These are phyloP conservation scores for Yamadazyma buinensis DNA, from an alignment of 1,139 yeast genomes.

Conservation along the genomic window DNA sequence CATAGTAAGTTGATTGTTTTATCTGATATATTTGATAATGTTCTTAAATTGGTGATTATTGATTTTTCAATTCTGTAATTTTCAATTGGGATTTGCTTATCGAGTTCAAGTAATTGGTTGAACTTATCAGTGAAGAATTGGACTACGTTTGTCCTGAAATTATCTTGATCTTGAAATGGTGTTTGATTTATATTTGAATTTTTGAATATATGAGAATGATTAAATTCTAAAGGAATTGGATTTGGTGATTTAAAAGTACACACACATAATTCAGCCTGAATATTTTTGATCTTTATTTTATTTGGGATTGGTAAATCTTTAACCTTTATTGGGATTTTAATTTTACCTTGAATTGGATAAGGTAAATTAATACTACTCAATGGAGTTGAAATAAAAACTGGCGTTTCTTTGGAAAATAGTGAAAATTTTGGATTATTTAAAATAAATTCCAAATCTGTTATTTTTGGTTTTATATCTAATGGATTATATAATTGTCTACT, in stretches of 20 bases:
- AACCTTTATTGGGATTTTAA: constrained; percentile 26
- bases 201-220: constrained; percentile 34
- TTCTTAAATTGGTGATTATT: constrained; percentile 29
- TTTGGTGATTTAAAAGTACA: constrained; percentile 29
- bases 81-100: constrained; percentile 20
- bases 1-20: constrained; percentile 20
- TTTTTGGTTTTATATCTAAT: constrained; percentile 5
- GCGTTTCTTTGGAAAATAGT: not conserved
- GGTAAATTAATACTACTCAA: constrained; percentile 21
- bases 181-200: constrained; percentile 11
- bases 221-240: constrained; percentile 39
- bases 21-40: constrained; percentile 25
- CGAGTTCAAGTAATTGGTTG: constrained; percentile 18
- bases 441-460: not conserved
- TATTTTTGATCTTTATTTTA: constrained; percentile 20
- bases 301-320: too few relatives aligned
- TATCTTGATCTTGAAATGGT: constrained; percentile 21
- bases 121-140: constrained; percentile 20
- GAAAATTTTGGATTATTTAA: not conserved
- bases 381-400: constrained; percentile 23
- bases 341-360: constrained; percentile 25
- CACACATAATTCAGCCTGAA: constrained; percentile 30
- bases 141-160: constrained; percentile 21
- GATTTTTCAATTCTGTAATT: constrained; percentile 27
- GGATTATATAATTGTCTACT: constrained; percentile 11